Evolutionary conservation across 371 early-diverging fungal genomes (phyloP).

Genomic region (Circinella minor): DNA sequence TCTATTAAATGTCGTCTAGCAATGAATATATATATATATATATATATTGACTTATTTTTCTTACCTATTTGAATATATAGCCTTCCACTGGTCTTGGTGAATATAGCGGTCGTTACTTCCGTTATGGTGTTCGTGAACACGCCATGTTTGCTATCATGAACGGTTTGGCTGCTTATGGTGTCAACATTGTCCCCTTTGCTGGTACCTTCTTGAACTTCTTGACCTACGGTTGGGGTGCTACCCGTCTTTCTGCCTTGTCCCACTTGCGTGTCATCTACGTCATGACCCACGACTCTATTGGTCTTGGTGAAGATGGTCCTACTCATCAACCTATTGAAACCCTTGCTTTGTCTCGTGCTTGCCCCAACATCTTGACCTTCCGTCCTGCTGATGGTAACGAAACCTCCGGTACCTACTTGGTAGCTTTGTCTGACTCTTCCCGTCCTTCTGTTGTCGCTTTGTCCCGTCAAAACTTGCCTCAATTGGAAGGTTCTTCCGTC

Average conservation of each 20-base stretch:
- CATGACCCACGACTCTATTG: constrained; percentile 99
- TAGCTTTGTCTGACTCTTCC: constrained; percentile 69
- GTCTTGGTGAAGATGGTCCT: constrained; percentile 99
- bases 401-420: constrained; percentile 88
- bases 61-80: constrained; percentile 10
- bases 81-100: constrained; percentile 70
- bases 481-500: constrained; percentile 82
- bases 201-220: constrained; percentile 99
- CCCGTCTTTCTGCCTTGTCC: constrained; percentile 92
- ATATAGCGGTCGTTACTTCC: constrained; percentile 90
- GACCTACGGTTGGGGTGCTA: constrained; percentile 85
- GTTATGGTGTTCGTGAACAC: constrained; percentile 99
- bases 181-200: constrained; percentile 88
- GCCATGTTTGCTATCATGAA: constrained; percentile 98
- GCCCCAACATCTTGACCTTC: constrained; percentile 91
- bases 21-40: no score
- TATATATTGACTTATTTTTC: background rate
- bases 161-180: constrained; percentile 91
- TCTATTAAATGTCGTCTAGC: no score
- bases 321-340: constrained; percentile 99
- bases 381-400: constrained; percentile 99
- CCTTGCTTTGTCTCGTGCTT: constrained; percentile 89
- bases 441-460: constrained; percentile 91
- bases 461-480: constrained; percentile 95
- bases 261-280: constrained; percentile 92